Conservation (phyloP, 176 grass and related monocot genomes). For the Pharus latifolius region DNA sequence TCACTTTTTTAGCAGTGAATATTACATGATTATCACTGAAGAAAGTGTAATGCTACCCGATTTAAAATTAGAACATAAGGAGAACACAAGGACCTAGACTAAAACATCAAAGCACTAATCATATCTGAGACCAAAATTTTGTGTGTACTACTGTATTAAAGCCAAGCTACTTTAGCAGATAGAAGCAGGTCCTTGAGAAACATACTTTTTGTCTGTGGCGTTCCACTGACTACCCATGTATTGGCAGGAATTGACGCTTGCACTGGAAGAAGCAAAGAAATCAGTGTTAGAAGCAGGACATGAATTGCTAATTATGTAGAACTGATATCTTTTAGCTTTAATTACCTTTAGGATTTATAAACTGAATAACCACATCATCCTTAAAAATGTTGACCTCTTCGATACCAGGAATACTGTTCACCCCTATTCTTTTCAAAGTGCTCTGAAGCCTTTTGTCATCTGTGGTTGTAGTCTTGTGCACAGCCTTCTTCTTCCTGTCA, state of each 20-base stretch:
- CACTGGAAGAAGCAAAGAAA: conserved; percentile 43
- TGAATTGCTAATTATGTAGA: neutral
- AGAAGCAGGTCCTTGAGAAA: neutral
- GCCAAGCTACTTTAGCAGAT: neutral
- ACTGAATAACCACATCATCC: conserved; percentile 96
- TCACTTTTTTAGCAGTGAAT: neutral
- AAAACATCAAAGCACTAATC: neutral
- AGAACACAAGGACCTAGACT: neutral
- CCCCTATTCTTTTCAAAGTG: conserved; percentile 93
- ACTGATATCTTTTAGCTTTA: neutral
- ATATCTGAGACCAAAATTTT: too few species aligned
- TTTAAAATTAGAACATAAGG: neutral
- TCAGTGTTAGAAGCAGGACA: conserved; percentile 5
- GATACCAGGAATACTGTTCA: conserved; percentile 83
- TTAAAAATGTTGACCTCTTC: conserved; percentile 99
- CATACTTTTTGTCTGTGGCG: conserved; percentile 96
- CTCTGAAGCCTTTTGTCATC: conserved; percentile 99
- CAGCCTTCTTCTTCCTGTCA: conserved; percentile 97
- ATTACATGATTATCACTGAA: neutral
- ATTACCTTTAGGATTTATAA: conserved; percentile 93
- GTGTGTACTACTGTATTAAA: too few species aligned
- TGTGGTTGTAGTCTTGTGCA: conserved; percentile 95
- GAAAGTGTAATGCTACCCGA: neutral
- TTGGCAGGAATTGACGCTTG: conserved; percentile 96
- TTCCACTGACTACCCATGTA: conserved; percentile 98